These are phyloP conservation scores for Gymnopilus dilepis DNA, from an alignment of 768 basidiomycete genomes.

Conservation along the genomic window DNA sequence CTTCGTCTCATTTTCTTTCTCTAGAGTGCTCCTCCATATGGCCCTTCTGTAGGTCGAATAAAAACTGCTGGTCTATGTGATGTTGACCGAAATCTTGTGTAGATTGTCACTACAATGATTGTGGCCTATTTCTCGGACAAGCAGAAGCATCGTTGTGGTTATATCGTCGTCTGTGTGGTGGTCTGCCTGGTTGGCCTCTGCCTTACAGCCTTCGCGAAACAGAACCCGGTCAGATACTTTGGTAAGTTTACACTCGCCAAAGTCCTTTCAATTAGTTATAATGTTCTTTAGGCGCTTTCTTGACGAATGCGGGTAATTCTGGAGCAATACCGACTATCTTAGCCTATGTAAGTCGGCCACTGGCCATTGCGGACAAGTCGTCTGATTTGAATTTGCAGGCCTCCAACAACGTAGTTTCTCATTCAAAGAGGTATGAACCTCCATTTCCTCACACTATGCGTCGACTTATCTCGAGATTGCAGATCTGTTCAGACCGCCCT, in stretches of 20 bases:
- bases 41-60: constrained; percentile 41
- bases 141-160: constrained; percentile 46
- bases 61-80: neutral
- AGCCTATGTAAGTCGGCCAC: constrained; percentile 39
- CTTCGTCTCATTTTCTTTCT: constrained; percentile 4
- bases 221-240: constrained; percentile 46
- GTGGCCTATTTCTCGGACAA: constrained; percentile 54
- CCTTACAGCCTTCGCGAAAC: constrained; percentile 43
- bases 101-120: constrained; percentile 46
- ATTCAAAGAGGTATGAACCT: constrained; percentile 43
- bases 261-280: neutral
- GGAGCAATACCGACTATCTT: constrained; percentile 50
- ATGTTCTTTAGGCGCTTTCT: constrained; percentile 42
- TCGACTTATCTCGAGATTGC: constrained; percentile 20
- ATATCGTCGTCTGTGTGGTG: constrained; percentile 43
- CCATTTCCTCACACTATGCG: neutral
- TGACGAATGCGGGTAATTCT: constrained; percentile 48
- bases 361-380: neutral
- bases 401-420: constrained; percentile 53
- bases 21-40: constrained; percentile 54
- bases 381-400: constrained; percentile 27
- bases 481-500: constrained; percentile 47
- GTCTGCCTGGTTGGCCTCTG: constrained; percentile 45
- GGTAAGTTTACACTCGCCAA: constrained; percentile 32
- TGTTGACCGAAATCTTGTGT: constrained; percentile 4